Evolutionary conservation across 2,329 filamentous ascomycete genomes (phyloP), one percentile per base, ranked within the genome.

Genomic region (Venturia pyrina): DNA sequence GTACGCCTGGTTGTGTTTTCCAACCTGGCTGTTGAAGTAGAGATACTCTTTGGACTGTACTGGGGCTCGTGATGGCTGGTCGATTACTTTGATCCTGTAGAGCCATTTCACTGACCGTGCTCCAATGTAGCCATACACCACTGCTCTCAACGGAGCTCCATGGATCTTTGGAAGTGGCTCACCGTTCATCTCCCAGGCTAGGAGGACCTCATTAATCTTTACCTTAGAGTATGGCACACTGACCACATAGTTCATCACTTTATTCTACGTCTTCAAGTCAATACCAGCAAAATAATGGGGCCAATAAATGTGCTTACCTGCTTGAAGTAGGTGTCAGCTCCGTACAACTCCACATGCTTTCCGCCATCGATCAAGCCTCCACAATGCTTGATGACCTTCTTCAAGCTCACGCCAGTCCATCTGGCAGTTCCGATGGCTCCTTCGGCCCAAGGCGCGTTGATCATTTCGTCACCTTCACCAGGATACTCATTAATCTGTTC

Each of bases 321-420:
- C 73, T 90, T 90, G 78, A 90, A 88, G 71, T 91, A 90, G 0
- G 87, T 89, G 66, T 91, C 89, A 0, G 85, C 87, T 0, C 88
- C 88, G 66, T 84, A 86, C 62, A 91, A 82, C 69, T 90, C 87
- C 15, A 90, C 73, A 68, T 91, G 86, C 66, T 85, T 82, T 0
- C 79, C 85, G 1, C 78, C 76, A 0, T 79, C 75, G 32, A 77
- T 72, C 1, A 89, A 75, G 0, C 87, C 88, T 2, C 87, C 88
- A 67, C 88, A 90, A 67, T 85, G 76, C 69, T 90, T 89, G 73
- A 91, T 86, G 1, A 90, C 79, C 69, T 87, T 88, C 71, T 89
- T 89, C 17, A 90, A 77, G 37, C 81, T 85, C 8, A 89, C 81
- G 1, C 88, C 87, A 0, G 81, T 82, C 72, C 85, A 90, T 4